A percentile compares a stretch with the other conserved stretches of the same genome.
Conservation (phyloP, 208 protist genomes). For the Trypanosoma scelopori region DNA sequence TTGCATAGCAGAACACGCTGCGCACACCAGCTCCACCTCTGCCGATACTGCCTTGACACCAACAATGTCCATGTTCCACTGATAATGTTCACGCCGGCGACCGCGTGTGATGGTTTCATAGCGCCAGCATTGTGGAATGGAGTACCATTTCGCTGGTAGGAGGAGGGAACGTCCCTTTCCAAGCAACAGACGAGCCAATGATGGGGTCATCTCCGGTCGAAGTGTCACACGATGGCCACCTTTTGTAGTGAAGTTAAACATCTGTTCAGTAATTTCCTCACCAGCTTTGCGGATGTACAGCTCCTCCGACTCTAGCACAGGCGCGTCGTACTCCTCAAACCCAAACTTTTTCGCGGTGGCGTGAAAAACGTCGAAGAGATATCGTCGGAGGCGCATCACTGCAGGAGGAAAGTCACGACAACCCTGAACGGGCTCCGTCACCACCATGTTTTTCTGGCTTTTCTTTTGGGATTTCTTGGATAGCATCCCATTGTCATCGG, state of each 20-base stretch:
- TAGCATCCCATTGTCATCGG: constrained; percentile 32
- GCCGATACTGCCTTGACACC: constrained; percentile 87
- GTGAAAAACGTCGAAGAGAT: constrained; percentile 92
- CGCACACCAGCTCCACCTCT: constrained; percentile 94
- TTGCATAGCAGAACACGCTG: constrained; percentile 79
- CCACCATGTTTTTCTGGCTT: constrained; percentile 84
- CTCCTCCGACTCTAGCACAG: constrained; percentile 93
- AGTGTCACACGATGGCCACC: constrained; percentile 90
- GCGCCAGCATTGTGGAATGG: constrained; percentile 96
- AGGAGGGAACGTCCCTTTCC: constrained; percentile 86
- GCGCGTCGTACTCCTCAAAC: constrained; percentile 97
- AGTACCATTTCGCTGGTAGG: constrained; percentile 95
- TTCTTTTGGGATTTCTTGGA: constrained; percentile 90
- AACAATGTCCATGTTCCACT: constrained; percentile 98
- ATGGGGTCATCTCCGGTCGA: constrained; percentile 96
- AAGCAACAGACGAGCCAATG: constrained; percentile 90
- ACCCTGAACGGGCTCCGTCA: constrained; percentile 91
- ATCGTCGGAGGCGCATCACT: constrained; percentile 90
- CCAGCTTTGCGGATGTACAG: constrained; percentile 94
- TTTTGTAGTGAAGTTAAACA: constrained; percentile 97
- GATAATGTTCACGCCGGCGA: constrained; percentile 95
- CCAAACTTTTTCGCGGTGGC: constrained; percentile 78
- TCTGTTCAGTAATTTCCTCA: constrained; percentile 96
- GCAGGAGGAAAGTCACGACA: constrained; percentile 95
- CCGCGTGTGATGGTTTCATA: constrained; percentile 95